Evolutionary conservation across 352 stramenopile genomes (phyloP), one percentile per base, ranked within the genome.

Genomic region (Globisporangium alternatum): DNA sequence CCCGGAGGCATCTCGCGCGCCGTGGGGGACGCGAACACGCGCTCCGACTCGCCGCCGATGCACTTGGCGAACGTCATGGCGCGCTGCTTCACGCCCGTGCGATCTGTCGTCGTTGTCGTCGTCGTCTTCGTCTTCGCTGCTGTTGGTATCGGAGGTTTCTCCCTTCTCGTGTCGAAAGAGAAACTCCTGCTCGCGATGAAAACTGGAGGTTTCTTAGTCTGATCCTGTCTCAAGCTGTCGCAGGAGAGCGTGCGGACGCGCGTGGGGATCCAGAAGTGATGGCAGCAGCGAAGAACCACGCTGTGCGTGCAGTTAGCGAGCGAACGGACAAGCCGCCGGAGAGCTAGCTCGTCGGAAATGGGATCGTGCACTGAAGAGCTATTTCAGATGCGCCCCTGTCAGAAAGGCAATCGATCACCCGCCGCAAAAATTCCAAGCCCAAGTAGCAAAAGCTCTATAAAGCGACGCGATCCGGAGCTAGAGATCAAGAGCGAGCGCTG

Each of bases 51-150:
- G 21, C 74, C 78, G 64, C 75, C 70, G 28, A 85, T 78, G 64
- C 77, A 86, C 57, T 73, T 69, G 60, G 68, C 67, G 72, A 86
- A 83, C 59, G 78, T 73, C 78, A 87, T 87, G 54, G 39, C 41
- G 21, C n/a, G 30, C 45, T 25, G 19, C 45, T 52, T 52, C 21
- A 30, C n/a, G 45, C 21, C 45, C 10, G 19, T 7, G 45, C 8
- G 21, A 17, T 52, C 19, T 28, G 35, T 47, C 13, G 19, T 21
- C 6, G 2, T 45, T 2, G 12, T 45, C 39, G 15, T 43, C 35
- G 52, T 28, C 17, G 28, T 12, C 19, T 57, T 25, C 31, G 52
- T 19, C 21, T 33, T 30, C 15, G 41, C 8, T 41, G 48, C 3
- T 31, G 45, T 30, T 54, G 48, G 9, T 54, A 13, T 30, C 45